These are phyloP conservation scores for Xerocomus nothofagi DNA, from an alignment of 1,284 basidiomycete genomes.

Conservation along the genomic window DNA sequence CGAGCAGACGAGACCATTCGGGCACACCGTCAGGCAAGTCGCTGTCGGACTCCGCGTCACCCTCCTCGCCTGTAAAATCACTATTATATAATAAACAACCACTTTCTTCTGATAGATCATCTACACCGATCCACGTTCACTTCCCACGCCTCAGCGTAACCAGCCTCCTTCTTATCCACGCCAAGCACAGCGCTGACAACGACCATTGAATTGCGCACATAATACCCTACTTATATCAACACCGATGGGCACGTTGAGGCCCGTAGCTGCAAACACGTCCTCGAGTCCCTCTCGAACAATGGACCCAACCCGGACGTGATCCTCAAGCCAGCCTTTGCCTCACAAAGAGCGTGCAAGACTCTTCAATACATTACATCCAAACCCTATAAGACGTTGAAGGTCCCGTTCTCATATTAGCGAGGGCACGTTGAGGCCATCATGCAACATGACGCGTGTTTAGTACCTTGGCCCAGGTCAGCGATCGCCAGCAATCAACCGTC, in stretches of 20 bases:
- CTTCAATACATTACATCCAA: slow-evolving; percentile 36
- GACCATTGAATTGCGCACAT: slow-evolving; percentile 6
- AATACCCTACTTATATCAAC: neutral
- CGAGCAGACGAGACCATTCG: slow-evolving; percentile 42
- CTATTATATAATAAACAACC: no score
- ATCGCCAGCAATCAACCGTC: slow-evolving; percentile 1
- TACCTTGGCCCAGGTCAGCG: slow-evolving; percentile 43
- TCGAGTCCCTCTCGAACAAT: neutral
- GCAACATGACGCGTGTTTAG: slow-evolving; percentile 36
- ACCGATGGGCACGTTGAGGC: slow-evolving; percentile 41
- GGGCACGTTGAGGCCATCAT: slow-evolving; percentile 77
- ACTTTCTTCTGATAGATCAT: slow-evolving; percentile 17
- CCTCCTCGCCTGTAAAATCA: slow-evolving; percentile 2
- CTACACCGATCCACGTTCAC: slow-evolving; percentile 40
- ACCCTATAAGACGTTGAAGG: slow-evolving; percentile 57
- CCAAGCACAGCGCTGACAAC: neutral
- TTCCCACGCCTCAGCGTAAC: slow-evolving; percentile 10
- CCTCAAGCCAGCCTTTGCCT: slow-evolving; percentile 19
- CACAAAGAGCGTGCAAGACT: slow-evolving; percentile 34
- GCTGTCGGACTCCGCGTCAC: slow-evolving; percentile 30
- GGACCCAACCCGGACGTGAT: slow-evolving; percentile 16
- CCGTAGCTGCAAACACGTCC: slow-evolving; percentile 19
- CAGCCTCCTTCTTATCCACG: neutral
- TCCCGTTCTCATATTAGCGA: slow-evolving; percentile 53
- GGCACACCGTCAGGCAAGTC: slow-evolving; percentile 26